Evolutionary conservation across 495 filamentous ascomycete genomes (phyloP).

Genomic region (Aspergillus bertholletiae): DNA sequence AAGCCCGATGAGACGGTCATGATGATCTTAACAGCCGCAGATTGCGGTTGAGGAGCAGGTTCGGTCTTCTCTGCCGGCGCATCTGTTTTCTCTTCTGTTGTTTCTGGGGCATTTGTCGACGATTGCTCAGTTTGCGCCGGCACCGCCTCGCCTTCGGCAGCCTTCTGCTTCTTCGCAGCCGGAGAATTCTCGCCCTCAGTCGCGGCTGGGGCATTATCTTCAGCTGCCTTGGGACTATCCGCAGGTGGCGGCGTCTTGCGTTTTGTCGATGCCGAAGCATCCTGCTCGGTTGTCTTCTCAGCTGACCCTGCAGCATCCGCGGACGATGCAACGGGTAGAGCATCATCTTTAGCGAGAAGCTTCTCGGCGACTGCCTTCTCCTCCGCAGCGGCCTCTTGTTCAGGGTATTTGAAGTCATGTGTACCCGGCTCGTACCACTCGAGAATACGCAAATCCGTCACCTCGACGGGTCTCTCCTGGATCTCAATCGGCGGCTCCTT

Average conservation of each 20-base stretch:
- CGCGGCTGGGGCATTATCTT: constrained; percentile 11
- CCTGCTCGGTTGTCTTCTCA: constrained; percentile 10
- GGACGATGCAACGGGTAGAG: constrained; percentile 17
- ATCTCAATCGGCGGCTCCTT: constrained; percentile 81
- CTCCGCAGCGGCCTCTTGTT: constrained; percentile 65
- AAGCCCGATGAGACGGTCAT: constrained; percentile 96
- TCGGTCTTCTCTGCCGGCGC: constrained; percentile 14
- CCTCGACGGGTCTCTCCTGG: constrained; percentile 71
- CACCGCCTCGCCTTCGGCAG: constrained; percentile 17
- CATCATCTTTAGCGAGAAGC: constrained; percentile 48
- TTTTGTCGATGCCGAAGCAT: constrained; percentile 17
- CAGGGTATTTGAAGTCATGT: constrained; percentile 69
- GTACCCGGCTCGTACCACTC: constrained; percentile 86
- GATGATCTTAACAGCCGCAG: constrained; percentile 72
- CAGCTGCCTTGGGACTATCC: constrained; percentile 20
- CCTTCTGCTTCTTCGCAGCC: constrained; percentile 33
- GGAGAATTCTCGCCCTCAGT: background rate
- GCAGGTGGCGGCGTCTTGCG: constrained; percentile 33
- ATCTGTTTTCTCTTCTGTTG: constrained; percentile 12
- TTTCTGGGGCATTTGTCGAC: constrained; percentile 9
- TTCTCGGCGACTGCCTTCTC: constrained; percentile 72
- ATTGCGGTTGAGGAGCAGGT: constrained; percentile 22
- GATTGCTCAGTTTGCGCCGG: constrained; percentile 6
- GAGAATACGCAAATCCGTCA: constrained; percentile 68
- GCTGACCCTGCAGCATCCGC: constrained; percentile 11